These are phyloP conservation scores for Salvia hispanica DNA, from an alignment of 257 asterid genomes.

Conservation along the genomic window DNA sequence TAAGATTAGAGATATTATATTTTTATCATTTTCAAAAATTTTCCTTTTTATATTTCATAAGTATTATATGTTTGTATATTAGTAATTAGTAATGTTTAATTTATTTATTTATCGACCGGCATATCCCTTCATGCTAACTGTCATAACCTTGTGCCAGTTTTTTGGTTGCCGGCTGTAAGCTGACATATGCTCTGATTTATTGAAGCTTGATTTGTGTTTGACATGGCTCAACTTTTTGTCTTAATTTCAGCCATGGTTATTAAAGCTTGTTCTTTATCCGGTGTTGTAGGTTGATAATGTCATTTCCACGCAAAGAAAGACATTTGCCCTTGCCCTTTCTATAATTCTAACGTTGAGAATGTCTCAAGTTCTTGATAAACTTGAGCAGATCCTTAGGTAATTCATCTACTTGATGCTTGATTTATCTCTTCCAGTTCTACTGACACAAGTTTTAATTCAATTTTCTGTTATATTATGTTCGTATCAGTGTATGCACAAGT, in stretches of 20 bases:
- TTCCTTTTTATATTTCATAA: too few relatives aligned
- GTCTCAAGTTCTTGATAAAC: slow-evolving; percentile 92
- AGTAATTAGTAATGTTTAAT: too few relatives aligned
- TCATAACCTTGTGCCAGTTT: too few relatives aligned
- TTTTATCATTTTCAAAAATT: too few relatives aligned
- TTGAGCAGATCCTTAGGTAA: slow-evolving; percentile 92
- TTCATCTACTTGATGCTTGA: slow-evolving; percentile 27
- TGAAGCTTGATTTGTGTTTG: neutral
- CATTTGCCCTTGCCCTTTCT: slow-evolving; percentile 81
- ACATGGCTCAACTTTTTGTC: neutral
- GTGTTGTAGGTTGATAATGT: slow-evolving; percentile 78
- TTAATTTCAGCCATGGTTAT: slow-evolving; percentile 4
- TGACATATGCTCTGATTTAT: neutral
- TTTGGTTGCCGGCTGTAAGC: too few relatives aligned
- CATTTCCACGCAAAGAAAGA: slow-evolving; percentile 64
- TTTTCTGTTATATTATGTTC: slow-evolving; percentile 30
- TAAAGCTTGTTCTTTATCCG: slow-evolving; percentile 17
- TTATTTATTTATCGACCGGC: too few relatives aligned
- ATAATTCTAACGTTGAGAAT: slow-evolving; percentile 75
- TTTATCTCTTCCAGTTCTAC: slow-evolving; percentile 13
- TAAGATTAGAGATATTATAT: too few relatives aligned
- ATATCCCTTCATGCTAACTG: too few relatives aligned
- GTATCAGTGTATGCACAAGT: slow-evolving; percentile 76
- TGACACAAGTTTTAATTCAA: slow-evolving; percentile 12
- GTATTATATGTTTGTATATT: too few relatives aligned